Evolutionary conservation across 78 protist species (phyloP).

Genomic region (Chrysochromulina tobinii): DNA sequence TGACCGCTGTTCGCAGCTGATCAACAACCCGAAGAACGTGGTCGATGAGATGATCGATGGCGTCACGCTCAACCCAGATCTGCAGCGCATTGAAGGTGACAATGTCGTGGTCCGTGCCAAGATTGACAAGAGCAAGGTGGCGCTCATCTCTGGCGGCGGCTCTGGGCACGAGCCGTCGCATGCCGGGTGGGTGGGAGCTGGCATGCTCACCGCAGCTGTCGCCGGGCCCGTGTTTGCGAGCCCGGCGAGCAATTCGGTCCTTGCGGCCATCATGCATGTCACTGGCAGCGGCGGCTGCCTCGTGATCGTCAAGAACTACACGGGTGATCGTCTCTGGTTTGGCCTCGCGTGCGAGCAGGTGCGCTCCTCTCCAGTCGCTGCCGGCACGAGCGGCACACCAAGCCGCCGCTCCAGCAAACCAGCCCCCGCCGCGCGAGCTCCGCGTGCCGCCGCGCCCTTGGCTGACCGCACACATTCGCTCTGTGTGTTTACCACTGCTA

Average conservation of each 20-base stretch:
- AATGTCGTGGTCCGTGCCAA: background rate
- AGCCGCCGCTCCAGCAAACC: too few species aligned
- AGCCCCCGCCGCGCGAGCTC: too few species aligned
- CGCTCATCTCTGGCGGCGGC: slow-evolving; percentile 74
- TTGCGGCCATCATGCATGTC: slow-evolving; percentile 61
- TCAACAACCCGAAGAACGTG: too few species aligned
- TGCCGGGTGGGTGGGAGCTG: slow-evolving; percentile 67
- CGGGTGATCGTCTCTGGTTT: slow-evolving; percentile 74
- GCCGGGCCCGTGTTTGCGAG: slow-evolving; percentile 36
- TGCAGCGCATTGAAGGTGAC: too few species aligned
- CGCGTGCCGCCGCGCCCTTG: too few species aligned
- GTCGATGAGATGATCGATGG: too few species aligned
- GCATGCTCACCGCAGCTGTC: slow-evolving; percentile 23
- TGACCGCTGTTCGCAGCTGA: too few species aligned
- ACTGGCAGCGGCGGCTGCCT: slow-evolving; percentile 55
- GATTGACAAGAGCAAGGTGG: background rate
- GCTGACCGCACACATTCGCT: too few species aligned
- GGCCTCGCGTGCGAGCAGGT: slow-evolving; percentile 52
- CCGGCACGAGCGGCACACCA: too few species aligned
- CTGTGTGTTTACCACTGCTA: too few species aligned
- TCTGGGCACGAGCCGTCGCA: slow-evolving; percentile 78
- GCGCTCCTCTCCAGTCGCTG: background rate
- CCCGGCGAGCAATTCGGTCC: slow-evolving; percentile 47
- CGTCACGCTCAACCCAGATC: too few species aligned
- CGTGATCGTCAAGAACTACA: slow-evolving; percentile 44